Evolutionary conservation across 2,329 filamentous ascomycete species (phyloP).

Genomic region (Pezicula neosporulosa): DNA sequence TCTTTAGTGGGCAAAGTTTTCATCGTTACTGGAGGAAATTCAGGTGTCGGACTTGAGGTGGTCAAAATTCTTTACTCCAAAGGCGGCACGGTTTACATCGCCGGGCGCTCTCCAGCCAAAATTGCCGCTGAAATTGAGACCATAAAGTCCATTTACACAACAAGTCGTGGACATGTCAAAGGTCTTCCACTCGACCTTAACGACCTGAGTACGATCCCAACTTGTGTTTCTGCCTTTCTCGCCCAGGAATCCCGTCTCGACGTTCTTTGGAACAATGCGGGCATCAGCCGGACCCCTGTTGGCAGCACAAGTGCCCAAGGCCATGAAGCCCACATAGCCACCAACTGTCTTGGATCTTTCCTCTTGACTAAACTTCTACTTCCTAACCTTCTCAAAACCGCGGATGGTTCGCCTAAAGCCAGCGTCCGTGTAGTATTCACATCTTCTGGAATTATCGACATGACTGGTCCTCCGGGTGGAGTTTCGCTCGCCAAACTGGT

Average conservation of each 20-base stretch:
- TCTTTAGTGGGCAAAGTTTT: conserved; percentile 34
- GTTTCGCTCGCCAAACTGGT: conserved; percentile 1
- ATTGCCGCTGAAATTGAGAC: conserved; percentile 21
- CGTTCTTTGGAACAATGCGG: conserved; percentile 37
- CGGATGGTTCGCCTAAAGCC: not conserved
- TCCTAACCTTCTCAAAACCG: conserved; percentile 26
- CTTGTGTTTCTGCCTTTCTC: conserved; percentile 29
- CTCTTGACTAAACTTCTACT: conserved; percentile 32
- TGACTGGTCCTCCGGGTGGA: not conserved
- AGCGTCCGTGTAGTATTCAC: conserved; percentile 14
- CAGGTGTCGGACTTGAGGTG: conserved; percentile 32
- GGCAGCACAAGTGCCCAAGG: conserved; percentile 9
- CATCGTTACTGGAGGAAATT: conserved; percentile 36
- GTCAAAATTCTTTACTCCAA: conserved; percentile 34
- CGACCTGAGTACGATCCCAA: conserved; percentile 33
- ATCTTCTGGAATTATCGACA: conserved; percentile 4
- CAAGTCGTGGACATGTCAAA: conserved; percentile 28
- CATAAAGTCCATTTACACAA: conserved; percentile 31
- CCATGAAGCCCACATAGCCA: conserved; percentile 10
- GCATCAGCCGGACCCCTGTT: conserved; percentile 27
- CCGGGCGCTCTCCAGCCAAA: conserved; percentile 34
- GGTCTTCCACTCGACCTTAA: conserved; percentile 33
- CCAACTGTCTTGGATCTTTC: conserved; percentile 12
- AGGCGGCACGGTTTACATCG: conserved; percentile 39
- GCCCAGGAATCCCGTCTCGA: conserved; percentile 32